phyloP scores from a whole-genome alignment of 2,329 filamentous ascomycete species.

The Thelonectria discophora region DNA sequence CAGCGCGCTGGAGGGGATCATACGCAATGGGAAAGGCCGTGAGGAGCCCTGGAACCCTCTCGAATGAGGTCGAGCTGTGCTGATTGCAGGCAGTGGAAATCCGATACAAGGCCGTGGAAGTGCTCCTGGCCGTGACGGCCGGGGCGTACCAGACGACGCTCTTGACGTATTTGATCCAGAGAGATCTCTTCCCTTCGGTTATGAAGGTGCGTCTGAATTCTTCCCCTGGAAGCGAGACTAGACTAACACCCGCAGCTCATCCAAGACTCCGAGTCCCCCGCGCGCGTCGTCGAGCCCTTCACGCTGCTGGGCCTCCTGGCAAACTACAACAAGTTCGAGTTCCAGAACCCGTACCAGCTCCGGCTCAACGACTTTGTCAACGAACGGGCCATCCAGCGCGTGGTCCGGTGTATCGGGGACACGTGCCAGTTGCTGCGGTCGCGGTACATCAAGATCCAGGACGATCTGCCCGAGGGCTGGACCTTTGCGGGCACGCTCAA shows the following conservation, averaged over 20 bases:
- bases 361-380: conserved; percentile 96
- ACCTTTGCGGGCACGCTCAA: conserved; percentile 80
- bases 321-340: conserved; percentile 99
- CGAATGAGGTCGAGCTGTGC: background rate
- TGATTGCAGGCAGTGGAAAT: conserved; percentile 68
- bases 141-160: conserved; percentile 97
- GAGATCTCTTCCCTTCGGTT: conserved; percentile 90
- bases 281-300: conserved; percentile 76
- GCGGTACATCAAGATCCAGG: conserved; percentile 85
- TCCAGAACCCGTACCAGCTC: conserved; percentile 93
- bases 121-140: conserved; percentile 83
- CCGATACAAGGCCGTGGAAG: conserved; percentile 81
- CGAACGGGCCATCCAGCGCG: conserved; percentile 83
- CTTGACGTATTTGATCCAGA: conserved; percentile 92
- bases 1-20: conserved; percentile 79
- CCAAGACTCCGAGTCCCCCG: conserved; percentile 75
- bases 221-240: background rate
- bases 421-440: conserved; percentile 74
- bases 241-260: conserved; percentile 72
- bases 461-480: conserved; percentile 93
- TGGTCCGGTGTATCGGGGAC: conserved; percentile 78
- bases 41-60: conserved; percentile 47
- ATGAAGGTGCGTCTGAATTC: conserved; percentile 75
- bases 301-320: conserved; percentile 85
- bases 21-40: conserved; percentile 79